phyloP scores from a whole-genome alignment of 768 basidiomycete genomes.

The Mycena polygramma region DNA sequence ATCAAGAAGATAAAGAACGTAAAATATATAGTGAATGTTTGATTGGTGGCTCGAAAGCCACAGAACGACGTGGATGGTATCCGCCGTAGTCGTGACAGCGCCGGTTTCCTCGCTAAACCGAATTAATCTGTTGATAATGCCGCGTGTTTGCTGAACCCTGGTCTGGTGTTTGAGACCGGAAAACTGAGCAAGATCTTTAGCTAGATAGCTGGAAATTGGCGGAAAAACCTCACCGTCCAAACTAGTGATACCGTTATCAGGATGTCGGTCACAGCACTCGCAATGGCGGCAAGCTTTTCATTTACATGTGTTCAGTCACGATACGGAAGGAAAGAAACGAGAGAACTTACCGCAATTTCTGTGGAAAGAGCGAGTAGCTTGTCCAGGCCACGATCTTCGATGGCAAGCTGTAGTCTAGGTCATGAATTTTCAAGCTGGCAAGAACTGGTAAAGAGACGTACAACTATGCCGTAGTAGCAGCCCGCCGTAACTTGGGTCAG shows the following conservation, averaged over 20 bases:
- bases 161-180: conserved; percentile 29
- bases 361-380: conserved; percentile 13
- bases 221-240: conserved; percentile 18
- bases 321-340: too few species aligned
- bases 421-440: too few species aligned
- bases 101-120: conserved; percentile 38
- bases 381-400: conserved; percentile 3
- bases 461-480: conserved; percentile 21
- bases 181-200: conserved; percentile 24
- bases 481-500: conserved; percentile 20
- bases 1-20: background rate
- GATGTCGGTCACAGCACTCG: conserved; percentile 30
- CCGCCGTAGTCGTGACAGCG: conserved; percentile 29
- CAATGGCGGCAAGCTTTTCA: too few species aligned
- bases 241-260: conserved; percentile 45
- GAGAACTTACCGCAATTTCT: conserved; percentile 21
- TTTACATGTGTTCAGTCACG: too few species aligned
- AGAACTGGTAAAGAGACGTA: too few species aligned
- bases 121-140: conserved; percentile 45
- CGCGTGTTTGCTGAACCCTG: conserved; percentile 30
- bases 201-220: background rate
- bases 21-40: conserved; percentile 38
- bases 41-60: conserved; percentile 32
- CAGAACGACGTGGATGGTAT: conserved; percentile 31
- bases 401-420: too few species aligned